Evolutionary conservation across 176 grass and related monocot species (phyloP).

Genomic region (Leersia perrieri): DNA sequence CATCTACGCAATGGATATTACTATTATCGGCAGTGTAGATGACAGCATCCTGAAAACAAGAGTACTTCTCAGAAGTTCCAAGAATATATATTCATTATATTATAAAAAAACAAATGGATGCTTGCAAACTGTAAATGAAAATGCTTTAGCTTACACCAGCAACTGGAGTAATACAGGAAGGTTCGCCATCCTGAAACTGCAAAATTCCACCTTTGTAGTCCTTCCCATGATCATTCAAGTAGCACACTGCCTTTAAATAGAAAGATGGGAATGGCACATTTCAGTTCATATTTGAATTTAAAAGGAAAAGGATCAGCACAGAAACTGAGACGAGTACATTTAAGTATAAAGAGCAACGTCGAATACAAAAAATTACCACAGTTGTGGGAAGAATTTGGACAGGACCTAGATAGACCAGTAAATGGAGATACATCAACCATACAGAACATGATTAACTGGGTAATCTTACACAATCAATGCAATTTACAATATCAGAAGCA

Average conservation of each 20-base stretch:
- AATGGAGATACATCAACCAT: background rate
- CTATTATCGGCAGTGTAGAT: conserved; percentile 79
- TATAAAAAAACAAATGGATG: conserved; percentile 1
- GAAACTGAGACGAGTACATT: background rate
- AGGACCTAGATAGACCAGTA: background rate
- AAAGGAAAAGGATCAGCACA: background rate
- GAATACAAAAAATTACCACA: background rate
- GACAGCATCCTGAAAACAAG: conserved; percentile 73
- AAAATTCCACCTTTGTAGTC: conserved; percentile 83
- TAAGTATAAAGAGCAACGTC: background rate
- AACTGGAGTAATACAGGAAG: conserved; percentile 64
- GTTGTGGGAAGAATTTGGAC: background rate
- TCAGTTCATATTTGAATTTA: conserved; percentile 12
- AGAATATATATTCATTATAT: background rate
- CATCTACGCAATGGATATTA: conserved; percentile 86
- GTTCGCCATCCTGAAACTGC: conserved; percentile 81
- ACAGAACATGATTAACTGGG: background rate
- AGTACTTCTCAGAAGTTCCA: background rate
- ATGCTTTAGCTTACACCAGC: conserved; percentile 68
- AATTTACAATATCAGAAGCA: background rate
- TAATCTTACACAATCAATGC: background rate
- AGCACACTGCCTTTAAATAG: conserved; percentile 79
- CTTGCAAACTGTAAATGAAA: conserved; percentile 5
- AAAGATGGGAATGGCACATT: conserved; percentile 12
- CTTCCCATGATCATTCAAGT: conserved; percentile 79